Evolutionary conservation across 345 rosid genomes (phyloP).

Genomic region (Hypericum perforatum): DNA sequence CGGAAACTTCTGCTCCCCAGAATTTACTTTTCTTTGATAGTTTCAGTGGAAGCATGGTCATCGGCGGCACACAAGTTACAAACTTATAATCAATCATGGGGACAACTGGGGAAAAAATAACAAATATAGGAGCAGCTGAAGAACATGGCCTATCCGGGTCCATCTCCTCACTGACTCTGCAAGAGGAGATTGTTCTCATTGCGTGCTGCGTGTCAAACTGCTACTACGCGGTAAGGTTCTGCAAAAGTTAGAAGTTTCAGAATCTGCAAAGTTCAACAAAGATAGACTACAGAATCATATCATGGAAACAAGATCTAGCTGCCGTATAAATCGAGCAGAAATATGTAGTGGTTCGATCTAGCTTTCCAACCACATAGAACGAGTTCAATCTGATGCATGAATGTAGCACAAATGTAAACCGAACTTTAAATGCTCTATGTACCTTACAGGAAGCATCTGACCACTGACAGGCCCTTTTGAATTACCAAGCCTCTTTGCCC

Average conservation of each 20-base stretch:
- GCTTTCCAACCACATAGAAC: background rate
- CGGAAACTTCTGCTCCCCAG: constrained; percentile 24
- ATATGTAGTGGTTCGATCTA: no score
- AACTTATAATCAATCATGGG: constrained; percentile 35
- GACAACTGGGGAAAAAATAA: constrained; percentile 15
- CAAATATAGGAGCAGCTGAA: constrained; percentile 12
- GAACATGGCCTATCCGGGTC: constrained; percentile 32
- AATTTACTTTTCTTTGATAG: constrained; percentile 17
- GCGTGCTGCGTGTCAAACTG: constrained; percentile 72
- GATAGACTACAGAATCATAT: background rate
- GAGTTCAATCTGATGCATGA: background rate
- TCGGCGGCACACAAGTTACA: constrained; percentile 30
- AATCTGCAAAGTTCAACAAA: background rate
- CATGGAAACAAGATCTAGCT: no score
- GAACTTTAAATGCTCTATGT: background rate
- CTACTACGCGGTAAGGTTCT: constrained; percentile 41
- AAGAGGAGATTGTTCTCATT: constrained; percentile 27
- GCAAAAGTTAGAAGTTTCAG: constrained; percentile 19
- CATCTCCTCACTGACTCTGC: constrained; percentile 23
- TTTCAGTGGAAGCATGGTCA: constrained; percentile 27
- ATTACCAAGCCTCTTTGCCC: constrained; percentile 54
- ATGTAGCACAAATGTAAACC: background rate
- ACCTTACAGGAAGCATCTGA: constrained; percentile 89
- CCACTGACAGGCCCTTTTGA: constrained; percentile 55
- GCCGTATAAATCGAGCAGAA: no score